These are phyloP conservation scores for Backusella westeae DNA, from an alignment of 192 early-diverging fungal species.

Conservation along the genomic window DNA sequence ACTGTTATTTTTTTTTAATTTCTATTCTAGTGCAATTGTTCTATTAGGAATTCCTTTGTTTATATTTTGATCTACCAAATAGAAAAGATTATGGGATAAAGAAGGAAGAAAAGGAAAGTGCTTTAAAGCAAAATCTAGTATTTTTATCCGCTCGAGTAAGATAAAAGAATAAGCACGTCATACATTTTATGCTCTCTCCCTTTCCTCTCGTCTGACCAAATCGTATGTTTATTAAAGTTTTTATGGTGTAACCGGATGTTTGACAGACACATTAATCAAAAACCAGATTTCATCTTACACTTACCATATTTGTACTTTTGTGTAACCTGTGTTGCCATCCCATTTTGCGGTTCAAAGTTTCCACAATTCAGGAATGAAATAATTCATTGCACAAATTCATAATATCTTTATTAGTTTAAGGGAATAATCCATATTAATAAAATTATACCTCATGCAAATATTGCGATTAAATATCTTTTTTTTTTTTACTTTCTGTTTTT, in stretches of 20 bases:
- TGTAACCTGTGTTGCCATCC: not conserved
- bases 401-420: not conserved
- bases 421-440: not conserved
- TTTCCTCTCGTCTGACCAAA: not conserved
- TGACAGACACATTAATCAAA: slow-evolving; percentile 3
- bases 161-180: not conserved
- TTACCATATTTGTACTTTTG: not conserved
- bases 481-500: not conserved
- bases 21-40: not conserved
- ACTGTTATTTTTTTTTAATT: not conserved
- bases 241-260: not conserved
- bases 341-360: slow-evolving; percentile 3
- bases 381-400: slow-evolving; percentile 1
- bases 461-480: not conserved
- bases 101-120: not conserved
- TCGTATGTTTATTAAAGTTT: slow-evolving; percentile 8
- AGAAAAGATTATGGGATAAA: not conserved
- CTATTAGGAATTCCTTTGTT: not conserved
- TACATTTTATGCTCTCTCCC: not conserved
- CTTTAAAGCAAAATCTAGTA: not conserved
- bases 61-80: slow-evolving; percentile 1
- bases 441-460: not conserved
- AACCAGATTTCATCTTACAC: not conserved
- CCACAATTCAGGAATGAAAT: not conserved
- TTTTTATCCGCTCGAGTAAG: not conserved